Evolutionary conservation across 2,329 filamentous ascomycete species (phyloP), one percentile per base, ranked within the genome.

Genomic region (Mariannaea sp.): DNA sequence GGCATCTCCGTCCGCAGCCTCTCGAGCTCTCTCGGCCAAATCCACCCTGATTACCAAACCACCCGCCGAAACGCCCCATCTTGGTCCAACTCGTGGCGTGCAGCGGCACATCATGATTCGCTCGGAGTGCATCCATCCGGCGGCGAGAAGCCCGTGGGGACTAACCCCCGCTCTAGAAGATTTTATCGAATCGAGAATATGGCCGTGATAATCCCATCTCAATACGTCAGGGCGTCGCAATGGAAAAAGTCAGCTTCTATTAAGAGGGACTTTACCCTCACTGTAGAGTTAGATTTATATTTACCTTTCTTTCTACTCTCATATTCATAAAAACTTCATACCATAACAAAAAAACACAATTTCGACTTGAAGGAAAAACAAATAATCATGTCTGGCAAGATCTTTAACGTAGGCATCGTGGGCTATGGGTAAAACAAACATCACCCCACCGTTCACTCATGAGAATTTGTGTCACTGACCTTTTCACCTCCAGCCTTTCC

Each of bases 351-450:
- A 39, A 57, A 56, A 73, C n/a, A n/a, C n/a, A n/a, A n/a, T n/a
- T n/a, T n/a, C n/a, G n/a, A n/a, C n/a, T n/a, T n/a, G n/a, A n/a
- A n/a, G n/a, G n/a, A n/a, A n/a, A n/a, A n/a, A n/a, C n/a, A n/a
- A n/a, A n/a, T n/a, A n/a, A n/a, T n/a, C n/a, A n/a, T 73, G 71
- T 58, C 68, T 20, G 62, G 58, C 55, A 76, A 75, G 60, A 69
- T 69, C 14, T 77, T 76, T 70, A 80, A 80, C 57, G 77, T 81
- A 14, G 78, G 78, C 49, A 68, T 81, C 39, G 71, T 81, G 12
- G 78, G 78, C 62, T 81, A 81, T 56, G 78, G 78, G 78, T 80
- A 69, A 67, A 74, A 56, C 12, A 32, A 24, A 14, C 48, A 46
- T 41, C 29, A 22, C 38, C 39, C 43, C 14, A 30, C 33, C 26